Conservation (phyloP, 2,329 filamentous ascomycete genomes). For the Hypoxylon sp. region DNA sequence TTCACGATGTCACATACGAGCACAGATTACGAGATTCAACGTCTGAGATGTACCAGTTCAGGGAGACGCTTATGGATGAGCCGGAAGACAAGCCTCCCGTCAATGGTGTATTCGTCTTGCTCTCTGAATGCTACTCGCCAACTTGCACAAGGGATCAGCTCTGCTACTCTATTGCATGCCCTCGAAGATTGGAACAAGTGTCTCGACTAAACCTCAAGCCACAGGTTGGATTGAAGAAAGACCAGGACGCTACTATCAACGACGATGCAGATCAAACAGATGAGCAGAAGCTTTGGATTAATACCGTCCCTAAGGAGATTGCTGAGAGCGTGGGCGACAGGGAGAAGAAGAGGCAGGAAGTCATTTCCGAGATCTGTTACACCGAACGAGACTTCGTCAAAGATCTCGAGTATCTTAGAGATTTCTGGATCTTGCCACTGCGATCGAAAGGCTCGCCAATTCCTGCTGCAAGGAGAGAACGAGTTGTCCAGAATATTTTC, state of each 20-base stretch:
- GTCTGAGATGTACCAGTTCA: constrained; percentile 96
- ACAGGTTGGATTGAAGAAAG: constrained; percentile 84
- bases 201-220: constrained; percentile 94
- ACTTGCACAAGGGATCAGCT: constrained; percentile 96
- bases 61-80: constrained; percentile 90
- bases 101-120: constrained; percentile 94
- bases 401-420: constrained; percentile 95
- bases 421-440: constrained; percentile 98
- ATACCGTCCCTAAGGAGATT: constrained; percentile 95
- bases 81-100: constrained; percentile 79
- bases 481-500: constrained; percentile 94
- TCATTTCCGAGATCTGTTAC: constrained; percentile 98
- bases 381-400: constrained; percentile 99
- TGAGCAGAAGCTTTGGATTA: constrained; percentile 99
- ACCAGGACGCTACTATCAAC: constrained; percentile 70
- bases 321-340: constrained; percentile 89
- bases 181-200: constrained; percentile 92
- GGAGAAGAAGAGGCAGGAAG: constrained; percentile 97
- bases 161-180: constrained; percentile 98
- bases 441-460: constrained; percentile 88
- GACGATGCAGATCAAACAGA: constrained; percentile 88
- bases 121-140: constrained; percentile 98
- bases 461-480: constrained; percentile 86
- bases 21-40: constrained; percentile 95
- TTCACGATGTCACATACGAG: constrained; percentile 98